Evolutionary conservation across 495 filamentous ascomycete genomes (phyloP).

Genomic region (Apiosordaria backusii): DNA sequence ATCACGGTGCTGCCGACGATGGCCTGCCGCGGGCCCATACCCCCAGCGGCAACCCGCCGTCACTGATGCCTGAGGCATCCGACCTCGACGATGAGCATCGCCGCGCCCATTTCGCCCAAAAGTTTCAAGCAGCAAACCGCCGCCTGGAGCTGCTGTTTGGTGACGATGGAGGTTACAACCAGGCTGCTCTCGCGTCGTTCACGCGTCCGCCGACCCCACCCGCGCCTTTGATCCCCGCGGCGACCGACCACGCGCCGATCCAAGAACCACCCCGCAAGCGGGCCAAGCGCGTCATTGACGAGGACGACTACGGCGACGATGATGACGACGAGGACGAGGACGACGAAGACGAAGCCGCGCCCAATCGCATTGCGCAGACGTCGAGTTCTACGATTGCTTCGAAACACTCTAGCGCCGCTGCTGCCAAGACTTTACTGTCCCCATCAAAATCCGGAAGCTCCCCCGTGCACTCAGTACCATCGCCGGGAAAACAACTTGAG

Average conservation of each 20-base stretch:
- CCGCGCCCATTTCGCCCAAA: conserved; percentile 42
- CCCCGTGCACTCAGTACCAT: conserved; percentile 51
- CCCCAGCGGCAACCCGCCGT: conserved; percentile 34
- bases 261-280: conserved; percentile 48
- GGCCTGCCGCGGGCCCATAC: conserved; percentile 34
- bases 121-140: conserved; percentile 41
- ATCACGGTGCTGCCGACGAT: conserved; percentile 33
- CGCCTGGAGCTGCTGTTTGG: conserved; percentile 64
- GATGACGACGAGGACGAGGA: conserved; percentile 71
- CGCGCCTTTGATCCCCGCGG: conserved; percentile 36
- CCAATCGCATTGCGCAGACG: conserved; percentile 35
- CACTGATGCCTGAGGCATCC: conserved; percentile 52
- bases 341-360: conserved; percentile 42
- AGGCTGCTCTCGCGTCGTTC: conserved; percentile 37
- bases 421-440: conserved; percentile 47
- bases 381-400: conserved; percentile 48
- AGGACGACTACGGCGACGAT: conserved; percentile 80
- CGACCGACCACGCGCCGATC: conserved; percentile 46
- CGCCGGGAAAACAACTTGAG: conserved; percentile 48
- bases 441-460: conserved; percentile 58
- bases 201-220: conserved; percentile 33
- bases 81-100: conserved; percentile 46
- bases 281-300: conserved; percentile 59
- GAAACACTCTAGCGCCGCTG: conserved; percentile 53
- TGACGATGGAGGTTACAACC: conserved; percentile 65